Percentiles rank a stretch among this genome's conserved stretches.
Conservation (phyloP, 2,329 filamentous ascomycete species). For the Hypoxylon sp. region DNA sequence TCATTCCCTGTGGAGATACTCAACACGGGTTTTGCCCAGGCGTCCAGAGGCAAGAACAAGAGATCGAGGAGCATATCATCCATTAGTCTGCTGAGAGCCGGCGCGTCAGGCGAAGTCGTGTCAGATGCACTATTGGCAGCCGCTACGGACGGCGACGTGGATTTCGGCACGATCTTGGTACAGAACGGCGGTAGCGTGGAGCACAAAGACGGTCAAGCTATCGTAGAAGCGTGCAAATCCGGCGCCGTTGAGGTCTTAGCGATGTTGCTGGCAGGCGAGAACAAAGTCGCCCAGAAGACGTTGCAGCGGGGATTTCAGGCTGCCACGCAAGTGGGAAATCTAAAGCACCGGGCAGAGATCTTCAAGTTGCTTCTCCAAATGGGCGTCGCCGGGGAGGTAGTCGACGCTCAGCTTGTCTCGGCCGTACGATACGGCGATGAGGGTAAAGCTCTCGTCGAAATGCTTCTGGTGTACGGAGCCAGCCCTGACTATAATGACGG, state of each 20-base stretch:
- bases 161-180: conserved; percentile 59
- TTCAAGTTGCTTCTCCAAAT: conserved; percentile 60
- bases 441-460: conserved; percentile 56
- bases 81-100: conserved; percentile 54
- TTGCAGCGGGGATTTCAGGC: conserved; percentile 63
- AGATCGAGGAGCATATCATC: conserved; percentile 54
- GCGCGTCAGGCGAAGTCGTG: conserved; percentile 54
- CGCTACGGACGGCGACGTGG: conserved; percentile 60
- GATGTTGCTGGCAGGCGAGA: conserved; percentile 57
- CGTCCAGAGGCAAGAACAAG: conserved; percentile 52
- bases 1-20: conserved; percentile 51
- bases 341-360: conserved; percentile 57
- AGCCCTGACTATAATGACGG: conserved; percentile 63
- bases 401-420: conserved; percentile 62
- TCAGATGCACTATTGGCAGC: conserved; percentile 60
- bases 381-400: conserved; percentile 59
- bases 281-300: conserved; percentile 50
- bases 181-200: conserved; percentile 60
- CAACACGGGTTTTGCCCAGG: conserved; percentile 53
- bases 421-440: conserved; percentile 60
- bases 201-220: conserved; percentile 59
- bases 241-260: conserved; percentile 59
- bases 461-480: conserved; percentile 61
- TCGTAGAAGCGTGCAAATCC: conserved; percentile 62
- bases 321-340: conserved; percentile 60